Percentiles rank a stretch among this genome's conserved stretches.
Evolutionary conservation across 257 asterid genomes (phyloP).

Genomic region (Nicotiana knightiana): DNA sequence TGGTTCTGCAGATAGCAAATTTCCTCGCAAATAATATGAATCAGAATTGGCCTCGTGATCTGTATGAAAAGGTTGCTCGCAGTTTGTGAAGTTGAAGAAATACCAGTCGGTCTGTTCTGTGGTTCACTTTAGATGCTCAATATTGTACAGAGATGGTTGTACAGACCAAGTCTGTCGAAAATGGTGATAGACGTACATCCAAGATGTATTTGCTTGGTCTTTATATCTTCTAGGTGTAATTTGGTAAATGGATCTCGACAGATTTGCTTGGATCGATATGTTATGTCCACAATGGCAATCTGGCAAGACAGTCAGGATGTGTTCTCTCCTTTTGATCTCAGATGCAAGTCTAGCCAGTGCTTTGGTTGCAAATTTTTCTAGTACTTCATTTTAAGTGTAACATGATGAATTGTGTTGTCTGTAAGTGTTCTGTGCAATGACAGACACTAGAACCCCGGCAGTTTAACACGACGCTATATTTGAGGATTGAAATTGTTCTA

Average conservation of each 20-base stretch:
- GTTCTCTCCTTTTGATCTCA: background rate
- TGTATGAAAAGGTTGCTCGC: constrained; percentile 81
- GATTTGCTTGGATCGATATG: background rate
- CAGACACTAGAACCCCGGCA: too few species aligned
- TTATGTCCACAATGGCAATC: background rate
- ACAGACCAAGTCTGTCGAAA: background rate
- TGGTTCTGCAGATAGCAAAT: constrained; percentile 70
- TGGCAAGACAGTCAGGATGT: background rate
- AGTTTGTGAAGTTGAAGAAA: constrained; percentile 41
- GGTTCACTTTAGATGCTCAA: background rate
- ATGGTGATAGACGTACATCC: background rate
- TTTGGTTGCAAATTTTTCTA: background rate
- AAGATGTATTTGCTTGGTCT: background rate
- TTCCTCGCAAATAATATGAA: constrained; percentile 80
- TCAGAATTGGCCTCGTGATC: constrained; percentile 90
- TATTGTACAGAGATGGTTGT: background rate
- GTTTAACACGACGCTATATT: background rate
- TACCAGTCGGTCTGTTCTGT: background rate
- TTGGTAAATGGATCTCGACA: background rate
- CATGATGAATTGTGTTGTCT: background rate
- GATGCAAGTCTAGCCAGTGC: background rate
- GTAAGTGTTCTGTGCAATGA: background rate
- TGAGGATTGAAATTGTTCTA: background rate
- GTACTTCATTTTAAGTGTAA: too few species aligned
- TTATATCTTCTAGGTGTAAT: background rate